Percentiles rank a stretch among this genome's conserved stretches.
These are phyloP conservation scores for Akanthomyces uredinophilus DNA, from an alignment of 2,329 filamentous ascomycete species.

Conservation along the genomic window DNA sequence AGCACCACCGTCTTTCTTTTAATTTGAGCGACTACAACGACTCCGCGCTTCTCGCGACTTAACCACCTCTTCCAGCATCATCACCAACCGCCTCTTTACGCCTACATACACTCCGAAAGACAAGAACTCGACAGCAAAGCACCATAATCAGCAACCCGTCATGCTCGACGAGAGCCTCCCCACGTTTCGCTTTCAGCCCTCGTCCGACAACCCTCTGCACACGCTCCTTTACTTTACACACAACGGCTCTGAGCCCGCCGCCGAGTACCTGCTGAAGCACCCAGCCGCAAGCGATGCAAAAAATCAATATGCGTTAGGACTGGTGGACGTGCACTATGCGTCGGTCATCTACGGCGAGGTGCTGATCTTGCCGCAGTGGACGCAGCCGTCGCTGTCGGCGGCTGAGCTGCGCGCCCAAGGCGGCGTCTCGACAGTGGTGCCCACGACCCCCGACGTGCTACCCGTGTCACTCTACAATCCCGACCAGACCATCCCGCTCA, in stretches of 20 bases:
- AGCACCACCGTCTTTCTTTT: background rate
- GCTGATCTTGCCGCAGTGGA: slow-evolving; percentile 77
- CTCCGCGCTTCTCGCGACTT: background rate
- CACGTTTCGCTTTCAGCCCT: slow-evolving; percentile 53
- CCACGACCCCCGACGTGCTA: slow-evolving; percentile 73
- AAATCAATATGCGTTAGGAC: slow-evolving; percentile 80
- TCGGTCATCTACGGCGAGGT: slow-evolving; percentile 87
- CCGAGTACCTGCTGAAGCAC: slow-evolving; percentile 76
- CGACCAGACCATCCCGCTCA: slow-evolving; percentile 72
- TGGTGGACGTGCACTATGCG: slow-evolving; percentile 75
- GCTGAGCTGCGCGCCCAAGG: slow-evolving; percentile 71
- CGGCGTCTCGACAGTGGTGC: slow-evolving; percentile 58
- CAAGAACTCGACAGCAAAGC: background rate
- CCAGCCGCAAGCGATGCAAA: slow-evolving; percentile 63
- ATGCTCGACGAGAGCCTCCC: slow-evolving; percentile 97
- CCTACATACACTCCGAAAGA: background rate
- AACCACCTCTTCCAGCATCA: background rate
- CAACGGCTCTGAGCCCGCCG: slow-evolving; percentile 72
- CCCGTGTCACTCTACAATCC: slow-evolving; percentile 90
- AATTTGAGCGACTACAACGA: background rate
- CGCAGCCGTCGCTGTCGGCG: slow-evolving; percentile 72
- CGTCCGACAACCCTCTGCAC: slow-evolving; percentile 48
- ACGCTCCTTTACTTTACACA: slow-evolving; percentile 58
- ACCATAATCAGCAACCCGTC: background rate
- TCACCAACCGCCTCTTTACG: background rate